These are phyloP conservation scores for Leccinum subgranulosum DNA, from an alignment of 768 basidiomycete genomes.

Conservation along the genomic window DNA sequence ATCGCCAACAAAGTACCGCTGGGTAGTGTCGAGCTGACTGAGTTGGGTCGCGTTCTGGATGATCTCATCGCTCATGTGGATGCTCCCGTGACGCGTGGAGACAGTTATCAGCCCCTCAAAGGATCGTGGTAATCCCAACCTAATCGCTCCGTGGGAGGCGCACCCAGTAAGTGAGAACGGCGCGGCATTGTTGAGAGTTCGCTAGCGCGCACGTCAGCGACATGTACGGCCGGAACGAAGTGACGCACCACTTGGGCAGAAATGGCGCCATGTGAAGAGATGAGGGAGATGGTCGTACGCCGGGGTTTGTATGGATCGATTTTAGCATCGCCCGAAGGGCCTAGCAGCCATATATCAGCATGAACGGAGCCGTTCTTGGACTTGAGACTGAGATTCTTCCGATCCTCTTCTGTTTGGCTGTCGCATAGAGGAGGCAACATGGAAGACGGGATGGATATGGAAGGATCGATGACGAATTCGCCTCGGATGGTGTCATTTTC, in stretches of 20 bases:
- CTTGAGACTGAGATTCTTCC: conserved; percentile 38
- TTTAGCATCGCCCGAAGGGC: not conserved
- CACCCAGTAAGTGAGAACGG: conserved; percentile 18
- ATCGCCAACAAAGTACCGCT: conserved; percentile 27
- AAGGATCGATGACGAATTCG: conserved; percentile 44
- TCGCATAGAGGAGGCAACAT: conserved; percentile 37
- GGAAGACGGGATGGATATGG: conserved; percentile 36
- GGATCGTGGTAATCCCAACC: conserved; percentile 16
- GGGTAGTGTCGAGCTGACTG: conserved; percentile 16
- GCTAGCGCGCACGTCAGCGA: conserved; percentile 7
- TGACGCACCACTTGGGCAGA: conserved; percentile 19
- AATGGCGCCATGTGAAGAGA: conserved; percentile 16
- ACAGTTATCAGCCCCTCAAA: conserved; percentile 21
- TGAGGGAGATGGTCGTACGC: conserved; percentile 23
- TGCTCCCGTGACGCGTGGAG: conserved; percentile 16
- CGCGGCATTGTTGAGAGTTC: conserved; percentile 4
- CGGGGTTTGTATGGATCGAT: conserved; percentile 5
- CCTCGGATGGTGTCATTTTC: conserved; percentile 12
- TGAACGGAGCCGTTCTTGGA: conserved; percentile 35
- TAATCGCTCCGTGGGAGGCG: conserved; percentile 12
- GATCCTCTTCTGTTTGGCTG: conserved; percentile 35
- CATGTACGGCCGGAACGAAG: not conserved
- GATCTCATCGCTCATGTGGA: conserved; percentile 13
- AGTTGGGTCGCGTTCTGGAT: conserved; percentile 17
- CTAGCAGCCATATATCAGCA: conserved; percentile 39